These are phyloP conservation scores for Entomortierella beljakovae DNA, from an alignment of 192 early-diverging fungal species.

Conservation along the genomic window DNA sequence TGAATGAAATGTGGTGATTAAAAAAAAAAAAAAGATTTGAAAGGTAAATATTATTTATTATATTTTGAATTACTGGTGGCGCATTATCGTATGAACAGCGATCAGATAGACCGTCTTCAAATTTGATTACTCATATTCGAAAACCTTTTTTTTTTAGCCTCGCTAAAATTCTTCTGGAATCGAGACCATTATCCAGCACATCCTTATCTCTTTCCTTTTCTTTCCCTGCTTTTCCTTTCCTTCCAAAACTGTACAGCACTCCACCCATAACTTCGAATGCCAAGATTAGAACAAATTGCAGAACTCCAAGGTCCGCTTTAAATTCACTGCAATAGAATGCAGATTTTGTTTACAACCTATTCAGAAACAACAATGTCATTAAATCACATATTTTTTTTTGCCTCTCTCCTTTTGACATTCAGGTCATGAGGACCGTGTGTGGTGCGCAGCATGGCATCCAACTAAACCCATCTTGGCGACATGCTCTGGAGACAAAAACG, in stretches of 20 bases:
- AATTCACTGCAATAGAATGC: background rate
- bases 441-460: slow-evolving; percentile 90
- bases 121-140: too few relatives aligned
- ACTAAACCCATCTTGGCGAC: slow-evolving; percentile 79
- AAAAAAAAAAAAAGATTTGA: background rate
- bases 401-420: background rate
- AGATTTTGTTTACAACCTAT: background rate
- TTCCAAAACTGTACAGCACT: background rate
- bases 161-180: too few relatives aligned
- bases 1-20: slow-evolving; percentile 2
- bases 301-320: slow-evolving; percentile 63
- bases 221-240: background rate
- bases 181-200: background rate
- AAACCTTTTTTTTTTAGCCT: too few relatives aligned
- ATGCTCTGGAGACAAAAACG: slow-evolving; percentile 90
- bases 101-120: slow-evolving; percentile 16
- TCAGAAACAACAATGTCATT: background rate
- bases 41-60: background rate
- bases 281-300: slow-evolving; percentile 65
- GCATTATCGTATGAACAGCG: slow-evolving; percentile 14
- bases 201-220: background rate
- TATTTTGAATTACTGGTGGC: background rate
- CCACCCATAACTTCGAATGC: slow-evolving; percentile 45
- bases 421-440: slow-evolving; percentile 88
- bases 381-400: background rate